Conservation (phyloP, 768 basidiomycete genomes). For the Macrolepiota dolichaula region DNA sequence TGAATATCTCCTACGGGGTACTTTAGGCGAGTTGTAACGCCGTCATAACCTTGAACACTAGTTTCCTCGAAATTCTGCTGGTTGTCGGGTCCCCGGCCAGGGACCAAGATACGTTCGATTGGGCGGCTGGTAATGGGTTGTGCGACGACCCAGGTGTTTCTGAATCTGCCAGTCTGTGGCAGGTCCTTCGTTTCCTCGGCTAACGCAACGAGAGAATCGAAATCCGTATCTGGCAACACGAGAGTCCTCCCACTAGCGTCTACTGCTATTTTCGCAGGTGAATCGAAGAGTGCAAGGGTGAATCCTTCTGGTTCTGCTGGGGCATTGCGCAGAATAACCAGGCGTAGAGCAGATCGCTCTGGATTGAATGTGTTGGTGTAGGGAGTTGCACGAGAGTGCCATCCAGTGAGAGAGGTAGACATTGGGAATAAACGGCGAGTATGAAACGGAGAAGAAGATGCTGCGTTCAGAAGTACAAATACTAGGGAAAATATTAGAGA, state of each 20-base stretch:
- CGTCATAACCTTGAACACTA: constrained; percentile 33
- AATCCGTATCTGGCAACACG: constrained; percentile 22
- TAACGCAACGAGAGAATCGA: constrained; percentile 22
- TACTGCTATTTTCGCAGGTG: constrained; percentile 20
- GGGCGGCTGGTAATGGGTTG: constrained; percentile 28
- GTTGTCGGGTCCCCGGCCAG: constrained; percentile 11
- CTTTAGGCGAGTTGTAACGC: constrained; percentile 24
- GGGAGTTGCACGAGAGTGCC: constrained; percentile 28
- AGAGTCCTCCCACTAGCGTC: constrained; percentile 29
- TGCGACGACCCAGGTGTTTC: constrained; percentile 33
- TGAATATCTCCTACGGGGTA: constrained; percentile 22
- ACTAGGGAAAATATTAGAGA: background rate
- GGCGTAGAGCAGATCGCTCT: constrained; percentile 21
- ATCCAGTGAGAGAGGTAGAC: constrained; percentile 23
- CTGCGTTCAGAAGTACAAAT: background rate
- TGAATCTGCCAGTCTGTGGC: constrained; percentile 24
- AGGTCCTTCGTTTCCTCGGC: constrained; percentile 19
- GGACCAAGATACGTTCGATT: constrained; percentile 30
- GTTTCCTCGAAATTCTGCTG: constrained; percentile 22
- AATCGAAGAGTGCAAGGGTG: constrained; percentile 30
- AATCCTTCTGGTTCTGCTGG: constrained; percentile 33
- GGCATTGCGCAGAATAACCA: constrained; percentile 30
- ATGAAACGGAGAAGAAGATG: background rate
- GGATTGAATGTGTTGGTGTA: constrained; percentile 23
- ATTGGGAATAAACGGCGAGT: background rate